Evolutionary conservation across 2,329 filamentous ascomycete genomes (phyloP).

Genomic region (Metarhizium rileyi): DNA sequence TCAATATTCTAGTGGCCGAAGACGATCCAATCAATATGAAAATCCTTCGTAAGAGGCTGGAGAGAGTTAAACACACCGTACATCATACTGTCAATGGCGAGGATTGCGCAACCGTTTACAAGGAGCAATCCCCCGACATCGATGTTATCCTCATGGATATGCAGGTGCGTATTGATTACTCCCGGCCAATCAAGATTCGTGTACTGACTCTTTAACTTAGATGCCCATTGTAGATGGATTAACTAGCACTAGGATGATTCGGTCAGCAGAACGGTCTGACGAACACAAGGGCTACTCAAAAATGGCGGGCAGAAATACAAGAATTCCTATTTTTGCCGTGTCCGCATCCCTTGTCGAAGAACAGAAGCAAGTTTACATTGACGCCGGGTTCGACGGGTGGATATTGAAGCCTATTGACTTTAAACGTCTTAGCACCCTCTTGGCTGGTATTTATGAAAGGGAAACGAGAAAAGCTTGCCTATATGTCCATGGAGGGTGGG

Average conservation of each 20-base stretch:
- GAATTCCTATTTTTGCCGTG: conserved; percentile 76
- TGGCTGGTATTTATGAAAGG: conserved; percentile 58
- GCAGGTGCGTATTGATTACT: conserved; percentile 53
- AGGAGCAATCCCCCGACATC: conserved; percentile 51
- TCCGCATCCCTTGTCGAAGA: conserved; percentile 72
- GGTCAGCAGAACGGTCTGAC: conserved; percentile 54
- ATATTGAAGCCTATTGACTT: conserved; percentile 85
- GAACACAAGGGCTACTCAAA: conserved; percentile 42
- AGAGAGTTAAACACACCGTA: conserved; percentile 65
- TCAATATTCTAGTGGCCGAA: conserved; percentile 70
- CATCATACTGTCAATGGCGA: conserved; percentile 71
- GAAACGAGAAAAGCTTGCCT: conserved; percentile 49
- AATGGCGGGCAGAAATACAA: conserved; percentile 49
- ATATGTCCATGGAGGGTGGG: conserved; percentile 68
- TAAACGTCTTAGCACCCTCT: conserved; percentile 56
- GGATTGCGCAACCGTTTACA: conserved; percentile 66
- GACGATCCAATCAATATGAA: conserved; percentile 83
- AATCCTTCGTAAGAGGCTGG: conserved; percentile 68
- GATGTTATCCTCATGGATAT: conserved; percentile 89
- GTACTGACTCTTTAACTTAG: conserved; percentile 31
- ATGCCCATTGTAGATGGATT: conserved; percentile 90
- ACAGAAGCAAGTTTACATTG: conserved; percentile 58
- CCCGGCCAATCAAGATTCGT: neutral
- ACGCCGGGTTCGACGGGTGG: conserved; percentile 82
- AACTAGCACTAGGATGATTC: conserved; percentile 73